Evolutionary conservation across 2,329 filamentous ascomycete genomes (phyloP), one percentile per base, ranked within the genome.

Genomic region (Pseudocercospora fijiensis): DNA sequence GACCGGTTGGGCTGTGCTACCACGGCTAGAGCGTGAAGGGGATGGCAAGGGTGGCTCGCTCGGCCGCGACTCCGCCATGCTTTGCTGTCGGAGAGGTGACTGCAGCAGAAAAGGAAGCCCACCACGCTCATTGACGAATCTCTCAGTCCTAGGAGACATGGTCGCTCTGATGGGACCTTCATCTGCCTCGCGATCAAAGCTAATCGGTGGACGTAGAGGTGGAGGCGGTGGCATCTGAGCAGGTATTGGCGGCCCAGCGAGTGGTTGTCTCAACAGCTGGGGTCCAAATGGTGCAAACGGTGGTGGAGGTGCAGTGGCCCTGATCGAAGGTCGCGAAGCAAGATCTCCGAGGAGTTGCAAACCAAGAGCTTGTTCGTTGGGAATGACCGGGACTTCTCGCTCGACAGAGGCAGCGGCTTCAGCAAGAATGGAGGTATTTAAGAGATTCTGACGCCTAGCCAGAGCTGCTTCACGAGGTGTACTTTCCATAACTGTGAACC

Each of bases 401-500:
- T 75, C 69, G n/a, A 69, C 67, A 68, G 70, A 74, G 66, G 63
- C 73, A 65, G 69, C 79, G 72, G 67, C 80, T 62, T 62, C 75
- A 60, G 62, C 73, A 22, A 66, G 76, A 65, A 78, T 76, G 57
- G 76, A 70, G 5, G 70, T 72, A 49, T 69, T 71, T 4, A 45
- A 55, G 20, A 70, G 66, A 47, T 79, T 72, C 55, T 79, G 77
- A 60, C 73, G 73, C 56, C 75, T 74, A 52, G 75, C 76, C 20
- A 74, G 67, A 9, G 79, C 78, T 51, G 77, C 74, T n/a, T 77
- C 73, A 33, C 80, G 77, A 57, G 77, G 73, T 27, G 75, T 74
- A 11, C 73, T 75, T 67, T 78, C 77, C 69, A 78, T 81, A 33
- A 72, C 72, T 6, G 79, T 79, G 66, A 82, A 82, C 6, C 73